Percentiles rank a stretch among this genome's conserved stretches.
phyloP scores from a whole-genome alignment of 108 stramenopile genomes.

The Skeletonema tropicum region DNA sequence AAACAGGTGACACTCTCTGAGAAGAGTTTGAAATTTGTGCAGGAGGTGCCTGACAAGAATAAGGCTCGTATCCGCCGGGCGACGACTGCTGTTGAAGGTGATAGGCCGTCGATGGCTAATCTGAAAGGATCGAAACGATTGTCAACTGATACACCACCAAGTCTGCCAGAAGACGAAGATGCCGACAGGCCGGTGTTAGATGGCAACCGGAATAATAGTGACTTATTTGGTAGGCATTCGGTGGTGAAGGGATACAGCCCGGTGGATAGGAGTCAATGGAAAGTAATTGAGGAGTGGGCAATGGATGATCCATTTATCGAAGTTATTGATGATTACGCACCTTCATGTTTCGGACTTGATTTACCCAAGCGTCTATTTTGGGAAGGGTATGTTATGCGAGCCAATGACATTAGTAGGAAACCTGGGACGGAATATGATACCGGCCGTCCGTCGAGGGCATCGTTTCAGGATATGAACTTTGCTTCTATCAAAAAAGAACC shows the following conservation, averaged over 20 bases:
- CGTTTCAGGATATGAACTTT: slow-evolving; percentile 76
- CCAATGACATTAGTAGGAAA: slow-evolving; percentile 54
- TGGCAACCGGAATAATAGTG: neutral
- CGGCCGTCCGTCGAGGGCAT: slow-evolving; percentile 61
- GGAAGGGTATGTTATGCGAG: slow-evolving; percentile 58
- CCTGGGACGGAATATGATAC: slow-evolving; percentile 56
- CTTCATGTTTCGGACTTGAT: slow-evolving; percentile 58
- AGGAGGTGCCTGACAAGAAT: neutral
- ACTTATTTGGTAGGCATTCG: neutral
- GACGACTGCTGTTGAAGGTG: neutral
- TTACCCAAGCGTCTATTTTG: slow-evolving; percentile 71
- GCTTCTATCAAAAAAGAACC: slow-evolving; percentile 43
- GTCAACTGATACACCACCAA: neutral
- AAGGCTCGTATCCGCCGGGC: neutral
- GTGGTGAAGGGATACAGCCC: neutral
- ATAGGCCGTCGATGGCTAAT: neutral
- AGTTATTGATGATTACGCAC: slow-evolving; percentile 56
- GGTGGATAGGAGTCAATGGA: neutral
- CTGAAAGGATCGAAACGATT: neutral
- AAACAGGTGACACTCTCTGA: slow-evolving; percentile 6
- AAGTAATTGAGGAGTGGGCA: slow-evolving; percentile 37
- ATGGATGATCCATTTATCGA: slow-evolving; percentile 47
- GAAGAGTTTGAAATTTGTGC: slow-evolving; percentile 6
- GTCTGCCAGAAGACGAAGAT: slow-evolving; percentile 4
- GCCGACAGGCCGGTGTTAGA: neutral